Base-by-base conservation (phyloP, 225 moss, liverwort and hornwort genomes). In the Rhytidiadelphus loreus region DNA sequence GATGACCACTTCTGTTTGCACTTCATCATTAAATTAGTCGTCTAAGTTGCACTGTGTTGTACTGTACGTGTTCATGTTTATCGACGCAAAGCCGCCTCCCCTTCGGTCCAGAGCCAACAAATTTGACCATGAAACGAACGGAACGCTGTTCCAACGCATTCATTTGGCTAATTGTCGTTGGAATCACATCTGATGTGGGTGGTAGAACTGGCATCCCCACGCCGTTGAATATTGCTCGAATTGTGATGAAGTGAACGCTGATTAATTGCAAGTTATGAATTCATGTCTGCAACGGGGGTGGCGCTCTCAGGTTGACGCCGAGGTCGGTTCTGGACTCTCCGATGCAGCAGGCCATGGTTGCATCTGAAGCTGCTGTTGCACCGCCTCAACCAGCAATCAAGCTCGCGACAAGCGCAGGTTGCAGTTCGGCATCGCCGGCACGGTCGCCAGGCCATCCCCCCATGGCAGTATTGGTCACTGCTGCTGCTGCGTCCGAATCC, bases 301-400 rank as follows among this genome's bases (percentile, higher is more conserved):
- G 46, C 16, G 46, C 33, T 46, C 24, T 32, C 82, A 92, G 92
- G 87, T 88, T 86, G 72, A 90, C 87, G 24, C 89, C 88, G 25
- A 86, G 90, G 78, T 93, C 90, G 71, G 88, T 88, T 50, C 72
- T 80, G 26, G 75, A 86, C 53, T 86, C 77, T 16, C 87, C 79
- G 43, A 86, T 81, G 32, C 77, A 73, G 60, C 83, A 55, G 55
- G 52, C 21, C 33, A 55, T 25, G 9, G 24, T 44, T 39, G 60
- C 83, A 78, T 61, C 43, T 46, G 78, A 86, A 13, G 52, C 62
- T 60, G 48, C 35, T 21, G 39, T 15, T 32, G 50, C 62, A 41
- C 21, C 48, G 56, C 63, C 85, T 81, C 88, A 80, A 62, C 68
- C 77, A 43, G 53, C 30, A 37, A 62, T 57, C 30, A 68, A 78